Evolutionary conservation across 371 early-diverging fungal genomes (phyloP), one percentile per base, ranked within the genome.

Genomic region (Batkoa obscura): DNA sequence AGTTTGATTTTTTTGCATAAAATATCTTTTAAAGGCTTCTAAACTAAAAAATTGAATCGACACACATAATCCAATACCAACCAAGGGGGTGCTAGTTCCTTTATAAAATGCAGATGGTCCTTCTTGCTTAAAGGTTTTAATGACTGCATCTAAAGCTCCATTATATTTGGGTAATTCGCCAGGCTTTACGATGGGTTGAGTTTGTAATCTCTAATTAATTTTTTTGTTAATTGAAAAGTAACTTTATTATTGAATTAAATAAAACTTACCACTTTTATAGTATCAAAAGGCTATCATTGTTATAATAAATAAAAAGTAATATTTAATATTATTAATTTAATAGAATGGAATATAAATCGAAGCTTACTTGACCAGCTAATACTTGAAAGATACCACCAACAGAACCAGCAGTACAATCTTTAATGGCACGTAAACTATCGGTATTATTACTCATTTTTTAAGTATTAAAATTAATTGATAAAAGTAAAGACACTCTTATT

Each of bases 311-410:
- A 34, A 15, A 53, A 43, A 42, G 32, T 8, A 38, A 3, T 38
- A 42, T 30, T 10, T 33, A 38, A 33, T 31, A 37, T 33, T 43
- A 33, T 31, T 31, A 5, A n/a, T n/a, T n/a, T n/a, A 5, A 30
- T 35, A 33, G 17, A 48, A 35, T n/a, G 33, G 41, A 50, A 31
- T 36, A 10, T 8, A 15, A 34, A 41, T 17, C n/a, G 43, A 57
- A 55, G 50, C 35, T 58, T 74, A 76, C 80, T 69, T 86, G 87
- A 23, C 87, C 87, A 42, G 75, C 78, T 59, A 86, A 72, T 49
- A 86, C 85, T 60, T 84, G 85, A 43, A 79, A 66, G 42, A 84
- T 77, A 58, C 87, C 87, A 59, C 85, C 87, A 17, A 79, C 72
- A 17, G 85, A 80, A 15, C 87, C 87, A 37, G 81, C 78, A 15